Evolutionary conservation across 805 yeast genomes (phyloP).

Genomic region (Starmera caribaea): DNA sequence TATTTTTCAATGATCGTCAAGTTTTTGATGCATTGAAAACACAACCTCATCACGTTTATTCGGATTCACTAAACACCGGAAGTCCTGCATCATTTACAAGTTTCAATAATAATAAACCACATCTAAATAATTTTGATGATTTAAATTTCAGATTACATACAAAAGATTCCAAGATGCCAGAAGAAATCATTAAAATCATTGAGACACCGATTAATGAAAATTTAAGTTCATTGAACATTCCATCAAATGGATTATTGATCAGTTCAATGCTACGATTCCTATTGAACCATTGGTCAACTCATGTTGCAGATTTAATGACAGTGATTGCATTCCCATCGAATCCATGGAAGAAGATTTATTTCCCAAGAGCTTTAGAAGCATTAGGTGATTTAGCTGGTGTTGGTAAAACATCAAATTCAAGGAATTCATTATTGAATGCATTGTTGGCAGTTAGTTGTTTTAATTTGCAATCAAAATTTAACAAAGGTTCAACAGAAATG

Average conservation of each 20-base stretch:
- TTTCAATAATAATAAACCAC: slow-evolving; percentile 5
- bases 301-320: slow-evolving; percentile 74
- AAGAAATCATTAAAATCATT: slow-evolving; percentile 33
- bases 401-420: slow-evolving; percentile 67
- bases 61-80: too few relatives aligned
- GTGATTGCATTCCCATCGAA: slow-evolving; percentile 63
- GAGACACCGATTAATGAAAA: slow-evolving; percentile 23
- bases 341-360: slow-evolving; percentile 84
- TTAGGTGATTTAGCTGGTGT: slow-evolving; percentile 70
- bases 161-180: slow-evolving; percentile 36
- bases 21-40: slow-evolving; percentile 15
- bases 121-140: slow-evolving; percentile 3
- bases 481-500: slow-evolving; percentile 58
- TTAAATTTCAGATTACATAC: slow-evolving; percentile 9
- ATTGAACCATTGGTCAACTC: slow-evolving; percentile 59
- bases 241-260: slow-evolving; percentile 52
- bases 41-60: not conserved
- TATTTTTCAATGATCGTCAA: slow-evolving; percentile 15
- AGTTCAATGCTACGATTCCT: slow-evolving; percentile 66
- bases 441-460: slow-evolving; percentile 75
- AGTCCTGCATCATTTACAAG: not conserved
- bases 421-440: slow-evolving; percentile 71
- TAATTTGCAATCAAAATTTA: slow-evolving; percentile 64
- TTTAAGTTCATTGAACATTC: slow-evolving; percentile 30
- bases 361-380: slow-evolving; percentile 75